These are phyloP conservation scores for Backusella psychrophila DNA, from an alignment of 192 early-diverging fungal genomes.

Conservation along the genomic window DNA sequence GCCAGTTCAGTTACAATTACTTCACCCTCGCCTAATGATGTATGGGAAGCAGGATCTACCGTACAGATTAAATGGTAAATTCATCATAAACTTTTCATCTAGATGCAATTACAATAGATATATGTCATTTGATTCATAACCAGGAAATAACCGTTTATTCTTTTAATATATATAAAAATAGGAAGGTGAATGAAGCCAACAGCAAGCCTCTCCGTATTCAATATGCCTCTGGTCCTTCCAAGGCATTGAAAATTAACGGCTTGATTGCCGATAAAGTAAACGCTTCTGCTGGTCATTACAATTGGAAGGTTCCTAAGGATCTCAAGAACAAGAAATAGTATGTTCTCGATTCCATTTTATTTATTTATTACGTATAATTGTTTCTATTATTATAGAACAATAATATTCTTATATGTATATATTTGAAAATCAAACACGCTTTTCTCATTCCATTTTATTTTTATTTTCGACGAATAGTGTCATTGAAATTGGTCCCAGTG, in stretches of 20 bases:
- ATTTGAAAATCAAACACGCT: not conserved
- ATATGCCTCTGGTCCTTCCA: conserved; percentile 10
- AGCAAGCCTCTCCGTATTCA: not conserved
- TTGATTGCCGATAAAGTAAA: conserved; percentile 14
- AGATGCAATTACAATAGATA: not conserved
- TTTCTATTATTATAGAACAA: not conserved
- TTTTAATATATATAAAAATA: not conserved
- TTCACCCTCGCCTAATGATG: conserved; percentile 6
- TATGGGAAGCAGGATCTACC: conserved; percentile 9
- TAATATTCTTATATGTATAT: not conserved
- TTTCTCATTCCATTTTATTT: not conserved
- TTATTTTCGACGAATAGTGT: conserved; percentile 16
- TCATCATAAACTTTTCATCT: not conserved
- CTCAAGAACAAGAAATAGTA: conserved; percentile 23
- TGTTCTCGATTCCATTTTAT: not conserved
- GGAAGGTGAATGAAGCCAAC: conserved; percentile 9
- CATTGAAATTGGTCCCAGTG: conserved; percentile 14
- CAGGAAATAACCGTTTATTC: not conserved
- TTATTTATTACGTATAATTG: not conserved
- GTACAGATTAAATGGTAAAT: conserved; percentile 22
- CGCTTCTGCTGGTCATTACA: not conserved
- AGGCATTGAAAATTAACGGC: conserved; percentile 3
- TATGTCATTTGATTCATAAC: not conserved
- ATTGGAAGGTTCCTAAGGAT: conserved; percentile 3
- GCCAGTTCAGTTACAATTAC: conserved; percentile 8